Evolutionary conservation across 257 asterid species (phyloP).

Genomic region (Jasminum sambac): DNA sequence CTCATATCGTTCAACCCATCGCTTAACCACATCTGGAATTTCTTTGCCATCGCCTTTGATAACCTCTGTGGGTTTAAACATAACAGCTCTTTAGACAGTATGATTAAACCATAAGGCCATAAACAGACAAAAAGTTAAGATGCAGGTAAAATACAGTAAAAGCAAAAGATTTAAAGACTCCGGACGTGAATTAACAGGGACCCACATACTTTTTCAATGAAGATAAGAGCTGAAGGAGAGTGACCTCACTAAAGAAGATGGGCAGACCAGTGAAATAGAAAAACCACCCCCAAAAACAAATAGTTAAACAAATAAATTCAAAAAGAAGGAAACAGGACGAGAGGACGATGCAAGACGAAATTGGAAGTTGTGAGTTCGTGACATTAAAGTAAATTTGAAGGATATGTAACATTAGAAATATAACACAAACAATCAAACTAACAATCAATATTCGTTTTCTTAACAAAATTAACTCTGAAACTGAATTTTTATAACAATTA

Average conservation of each 20-base stretch:
- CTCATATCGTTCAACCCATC: constrained; percentile 88
- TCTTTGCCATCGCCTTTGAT: constrained; percentile 77
- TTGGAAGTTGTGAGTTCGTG: too few species aligned
- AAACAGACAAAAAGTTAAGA: constrained; percentile 9
- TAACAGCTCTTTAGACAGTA: constrained; percentile 15
- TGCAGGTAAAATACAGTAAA: background rate
- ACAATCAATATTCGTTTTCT: background rate
- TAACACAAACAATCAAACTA: background rate
- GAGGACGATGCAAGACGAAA: background rate
- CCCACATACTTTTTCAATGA: background rate
- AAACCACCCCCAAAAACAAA: background rate
- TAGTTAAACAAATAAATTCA: background rate
- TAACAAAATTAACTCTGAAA: too few species aligned
- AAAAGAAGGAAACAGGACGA: background rate
- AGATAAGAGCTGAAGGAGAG: background rate
- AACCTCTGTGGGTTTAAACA: constrained; percentile 51
- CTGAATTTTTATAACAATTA: background rate
- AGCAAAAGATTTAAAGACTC: background rate
- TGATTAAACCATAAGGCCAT: constrained; percentile 4
- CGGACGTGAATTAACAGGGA: background rate
- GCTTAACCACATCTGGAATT: constrained; percentile 74
- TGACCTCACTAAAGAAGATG: background rate
- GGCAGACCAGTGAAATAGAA: background rate
- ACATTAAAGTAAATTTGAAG: too few species aligned
- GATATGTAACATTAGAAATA: background rate